Evolutionary conservation across 768 basidiomycete genomes (phyloP), one percentile per base, ranked within the genome.

Genomic region (Terana coerulea): DNA sequence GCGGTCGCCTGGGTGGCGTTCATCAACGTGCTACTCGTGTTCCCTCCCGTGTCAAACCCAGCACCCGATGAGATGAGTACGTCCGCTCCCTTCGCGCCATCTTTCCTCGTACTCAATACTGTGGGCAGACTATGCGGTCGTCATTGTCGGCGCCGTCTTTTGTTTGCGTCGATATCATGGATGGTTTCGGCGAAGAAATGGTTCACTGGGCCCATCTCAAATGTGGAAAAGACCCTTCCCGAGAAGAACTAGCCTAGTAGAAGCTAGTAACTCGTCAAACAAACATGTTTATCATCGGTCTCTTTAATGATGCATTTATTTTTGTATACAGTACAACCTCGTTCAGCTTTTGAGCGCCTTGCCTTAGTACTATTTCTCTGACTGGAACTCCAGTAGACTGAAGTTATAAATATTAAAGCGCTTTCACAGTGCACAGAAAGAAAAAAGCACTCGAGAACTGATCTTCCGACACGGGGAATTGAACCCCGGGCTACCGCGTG

Each of bases 1-100:
- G 83, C 86, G 11, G 80, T 84, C 29, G 64, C 78, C 28, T 88
- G 85, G 86, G 83, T 86, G 15, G 52, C 68, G 10, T 88, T 87
- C 61, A 77, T 86, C 46, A 65, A 76, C 6, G 62, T 84, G 1
- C 58, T 88, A 51, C 70, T 87, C 21, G 55, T 86, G 9, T 86
- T 87, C 62, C 82, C 83, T 3, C 59, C 74, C 0, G 68, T 61
- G 2, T 72, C 75, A 51, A 36, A 55, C 17, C 63, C 74, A 3
- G 71, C 64, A 0, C 70, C 78, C 0, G 63, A 63, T 40, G 72
- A 63, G 3, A 85, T 84, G 81, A 85, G 84, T 84, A 47, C 34
- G 49, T 22, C 22, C 31, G 10, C 29, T 33, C 12, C 45, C 9
- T 14, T n/a, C 40, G 10, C 9, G 11, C 24, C 9, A 25, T 12